These are phyloP conservation scores for Ilex paraguariensis DNA, from an alignment of 305 asterid genomes.

Conservation along the genomic window DNA sequence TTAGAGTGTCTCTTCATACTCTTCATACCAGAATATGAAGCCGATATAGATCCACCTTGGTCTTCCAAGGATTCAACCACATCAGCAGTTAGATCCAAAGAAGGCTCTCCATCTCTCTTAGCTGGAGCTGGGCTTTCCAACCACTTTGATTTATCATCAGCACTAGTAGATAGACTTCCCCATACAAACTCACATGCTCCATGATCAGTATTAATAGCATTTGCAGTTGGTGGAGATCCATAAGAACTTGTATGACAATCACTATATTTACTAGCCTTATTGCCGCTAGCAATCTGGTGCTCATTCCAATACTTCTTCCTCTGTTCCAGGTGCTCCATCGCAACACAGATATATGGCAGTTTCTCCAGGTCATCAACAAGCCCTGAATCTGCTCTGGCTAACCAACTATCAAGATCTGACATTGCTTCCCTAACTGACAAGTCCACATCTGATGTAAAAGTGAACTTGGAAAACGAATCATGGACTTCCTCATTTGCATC, in stretches of 20 bases:
- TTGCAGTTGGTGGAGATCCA: conserved; percentile 36
- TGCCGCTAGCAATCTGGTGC: conserved; percentile 33
- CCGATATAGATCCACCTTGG: conserved; percentile 32
- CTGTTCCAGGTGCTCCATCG: conserved; percentile 67
- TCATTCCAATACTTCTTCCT: conserved; percentile 79
- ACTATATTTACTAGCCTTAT: conserved; percentile 17
- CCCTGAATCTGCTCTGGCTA: conserved; percentile 92
- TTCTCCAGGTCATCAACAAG: conserved; percentile 89
- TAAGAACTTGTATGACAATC: conserved; percentile 15
- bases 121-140: conserved; percentile 30
- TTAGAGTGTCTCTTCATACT: conserved; percentile 14
- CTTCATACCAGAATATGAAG: conserved; percentile 31
- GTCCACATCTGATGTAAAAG: conserved; percentile 79
- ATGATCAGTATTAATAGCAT: conserved; percentile 13
- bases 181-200: conserved; percentile 12
- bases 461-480: conserved; percentile 75
- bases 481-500: conserved; percentile 35
- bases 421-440: conserved; percentile 80
- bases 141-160: conserved; percentile 22
- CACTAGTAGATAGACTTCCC: conserved; percentile 17
- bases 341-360: conserved; percentile 92
- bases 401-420: conserved; percentile 88
- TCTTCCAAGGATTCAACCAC: conserved; percentile 29
- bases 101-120: conserved; percentile 24
- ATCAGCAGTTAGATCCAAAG: conserved; percentile 34